Conservation (phyloP, 768 basidiomycete genomes). For the Podaxis rugospora region DNA sequence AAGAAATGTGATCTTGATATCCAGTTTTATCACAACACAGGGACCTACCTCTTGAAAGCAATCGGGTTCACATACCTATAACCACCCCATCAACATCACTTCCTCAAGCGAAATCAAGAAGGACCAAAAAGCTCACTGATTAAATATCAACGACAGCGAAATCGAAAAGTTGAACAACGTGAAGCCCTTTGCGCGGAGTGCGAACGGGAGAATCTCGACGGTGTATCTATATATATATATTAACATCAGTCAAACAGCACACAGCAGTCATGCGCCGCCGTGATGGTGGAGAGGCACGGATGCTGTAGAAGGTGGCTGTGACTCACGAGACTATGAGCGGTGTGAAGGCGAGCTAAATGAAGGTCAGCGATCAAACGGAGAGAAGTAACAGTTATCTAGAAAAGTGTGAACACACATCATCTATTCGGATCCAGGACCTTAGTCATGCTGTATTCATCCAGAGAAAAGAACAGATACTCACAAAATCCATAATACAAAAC, state of each 20-base stretch:
- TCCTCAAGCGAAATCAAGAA: background rate
- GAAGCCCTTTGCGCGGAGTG: constrained; percentile 66
- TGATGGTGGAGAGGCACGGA: background rate
- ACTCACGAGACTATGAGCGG: constrained; percentile 30
- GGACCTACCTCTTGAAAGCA: constrained; percentile 30
- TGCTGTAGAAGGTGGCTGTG: background rate
- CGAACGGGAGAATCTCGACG: constrained; percentile 26
- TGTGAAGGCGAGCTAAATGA: constrained; percentile 26
- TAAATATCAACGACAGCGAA: constrained; percentile 64
- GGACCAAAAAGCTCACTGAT: constrained; percentile 35
- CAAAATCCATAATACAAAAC: constrained; percentile 31
- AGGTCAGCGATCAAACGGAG: background rate
- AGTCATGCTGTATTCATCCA: background rate
- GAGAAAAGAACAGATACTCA: constrained; percentile 15
- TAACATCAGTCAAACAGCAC: background rate
- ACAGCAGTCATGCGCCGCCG: background rate
- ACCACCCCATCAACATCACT: background rate
- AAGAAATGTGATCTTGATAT: constrained; percentile 34
- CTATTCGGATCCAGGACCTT: constrained; percentile 10
- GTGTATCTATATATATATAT: constrained; percentile 19
- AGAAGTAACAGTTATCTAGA: background rate
- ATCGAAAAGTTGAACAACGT: constrained; percentile 59
- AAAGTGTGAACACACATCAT: constrained; percentile 20
- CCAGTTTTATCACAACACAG: background rate
- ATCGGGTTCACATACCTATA: constrained; percentile 46